Evolutionary conservation across 108 stramenopile genomes (phyloP).

Genomic region (Conticribra weissflogii): DNA sequence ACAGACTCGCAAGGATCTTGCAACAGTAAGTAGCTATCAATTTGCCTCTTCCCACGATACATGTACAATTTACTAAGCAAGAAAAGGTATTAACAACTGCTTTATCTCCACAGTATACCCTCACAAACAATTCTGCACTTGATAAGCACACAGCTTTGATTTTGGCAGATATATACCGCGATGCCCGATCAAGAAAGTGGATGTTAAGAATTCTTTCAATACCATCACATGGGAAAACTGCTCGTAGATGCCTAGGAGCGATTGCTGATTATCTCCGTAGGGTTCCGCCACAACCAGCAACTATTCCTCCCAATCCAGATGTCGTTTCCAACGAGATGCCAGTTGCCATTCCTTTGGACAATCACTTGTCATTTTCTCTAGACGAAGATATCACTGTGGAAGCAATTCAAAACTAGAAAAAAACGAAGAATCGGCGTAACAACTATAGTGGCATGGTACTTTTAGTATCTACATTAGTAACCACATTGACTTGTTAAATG

Average conservation of each 20-base stretch:
- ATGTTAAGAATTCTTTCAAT: conserved; percentile 41
- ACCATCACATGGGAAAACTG: conserved; percentile 39
- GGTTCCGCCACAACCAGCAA: not conserved
- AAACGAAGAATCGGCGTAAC: no score
- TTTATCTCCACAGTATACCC: no score
- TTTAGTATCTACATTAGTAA: no score
- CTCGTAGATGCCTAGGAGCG: not conserved
- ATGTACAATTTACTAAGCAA: no score
- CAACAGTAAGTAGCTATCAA: no score
- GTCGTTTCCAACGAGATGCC: conserved; percentile 27
- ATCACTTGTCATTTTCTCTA: conserved; percentile 2
- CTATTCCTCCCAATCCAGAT: conserved; percentile 13
- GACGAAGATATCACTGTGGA: conserved; percentile 4
- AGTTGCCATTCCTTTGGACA: conserved; percentile 12
- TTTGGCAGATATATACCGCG: conserved; percentile 51
- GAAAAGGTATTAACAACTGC: no score
- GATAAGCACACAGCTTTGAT: conserved; percentile 48
- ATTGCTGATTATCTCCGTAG: conserved; percentile 23
- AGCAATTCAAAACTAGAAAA: no score
- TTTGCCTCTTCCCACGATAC: no score
- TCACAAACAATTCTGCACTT: conserved; percentile 36
- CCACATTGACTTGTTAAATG: no score
- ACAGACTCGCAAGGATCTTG: conserved; percentile 34
- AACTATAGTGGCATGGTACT: no score
- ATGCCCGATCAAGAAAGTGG: conserved; percentile 31